Evolutionary conservation across 1,284 basidiomycete genomes (phyloP), one percentile per base, ranked within the genome.

Genomic region (Ganoderma lingzhi): DNA sequence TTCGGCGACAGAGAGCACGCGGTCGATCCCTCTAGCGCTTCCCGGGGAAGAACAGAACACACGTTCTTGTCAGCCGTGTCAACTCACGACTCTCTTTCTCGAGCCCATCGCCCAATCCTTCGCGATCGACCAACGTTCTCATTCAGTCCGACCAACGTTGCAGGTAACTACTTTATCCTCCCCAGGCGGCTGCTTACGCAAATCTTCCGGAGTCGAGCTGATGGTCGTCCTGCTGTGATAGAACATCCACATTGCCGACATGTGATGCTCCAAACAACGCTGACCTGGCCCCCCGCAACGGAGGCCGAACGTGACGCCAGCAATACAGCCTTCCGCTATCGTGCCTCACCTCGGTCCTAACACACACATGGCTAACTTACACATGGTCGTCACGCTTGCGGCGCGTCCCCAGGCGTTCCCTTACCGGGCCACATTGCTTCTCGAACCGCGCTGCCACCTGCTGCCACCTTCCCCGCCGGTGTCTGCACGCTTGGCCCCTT

Each of bases 201-300:
- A 48, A 45, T 39, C 61, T 44, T 17, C n/a, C 51, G 42, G 61
- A 10, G 28, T 32, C 32, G 61, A 58, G 37, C 19, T 45, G 44
- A 48, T 67, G 32, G 23, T 56, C 51, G 37, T n/a, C 23, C 58
- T 39, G 32, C 17, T n/a, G 51, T 37, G 37, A 61, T 39, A 60
- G 62, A 39, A 14, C 17, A 32, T 32, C 61, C 62, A 59, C 39
- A 42, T 67, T 67, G 62, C 15, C 28, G 15, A 44, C 62, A 67
- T 67, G 66, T 67, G 66, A 63, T 63, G 62, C 66, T 63, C 66
- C 55, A 63, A 44, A 55, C 23, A 37, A 42, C 28, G 37, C 55
- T 64, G 37, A 15, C 30, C 17, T 35, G 9, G 9, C 39, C 53
- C 32, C 53, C 32, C 37, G 14, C 39, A 39, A 61, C 59, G n/a